Evolutionary conservation across 1,284 basidiomycete genomes (phyloP), one percentile per base, ranked within the genome.

Genomic region (Tilletia walkeri): DNA sequence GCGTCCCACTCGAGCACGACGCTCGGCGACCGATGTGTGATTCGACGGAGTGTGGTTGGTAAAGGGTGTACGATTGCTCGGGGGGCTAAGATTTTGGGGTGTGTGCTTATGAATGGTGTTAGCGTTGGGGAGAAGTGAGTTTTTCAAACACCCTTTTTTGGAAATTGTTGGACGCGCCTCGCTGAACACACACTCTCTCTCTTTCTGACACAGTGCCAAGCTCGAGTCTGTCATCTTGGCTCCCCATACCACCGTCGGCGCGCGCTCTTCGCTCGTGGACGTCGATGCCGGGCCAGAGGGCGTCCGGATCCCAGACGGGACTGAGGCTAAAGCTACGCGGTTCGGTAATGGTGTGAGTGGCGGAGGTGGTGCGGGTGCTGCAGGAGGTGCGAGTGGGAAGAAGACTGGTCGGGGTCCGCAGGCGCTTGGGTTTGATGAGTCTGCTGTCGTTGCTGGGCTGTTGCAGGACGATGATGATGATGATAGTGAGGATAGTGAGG

Each of bases 21-120:
- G 18, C 59, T 99, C 5, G 91, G 90, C 5, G 95, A 97, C 81
- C 89, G 90, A 59, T 89, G 92, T 20, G 90, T 87, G 45, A 90
- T 99, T 84, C 98, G 96, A 84, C 90, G 91, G 75, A 92, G 90
- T 7, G 88, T 95, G 30, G 88, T 98, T 34, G 95, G 95, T 4
- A 88, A 90, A 72, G 93, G 95, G 80, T 95, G 93, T 78, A 85
- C 89, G 30, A 92, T 98, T 72, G 94, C 94, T 12, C 92, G 90
- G 81, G 91, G 91, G 85, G 91, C 88, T 39, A 94, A 91, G 84
- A 89, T 98, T 69, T 88, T 87, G 0, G 91, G 92, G n/a, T 94
- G 91, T 77, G 88, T 98, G 12, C 84, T 99, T 38, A 88, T 96
- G 83, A 14, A 24, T 18, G 92, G 94, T 78, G 95, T 94, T 76